Base-by-base conservation (phyloP, 768 basidiomycete species). In the Podaxis pistillaris region DNA sequence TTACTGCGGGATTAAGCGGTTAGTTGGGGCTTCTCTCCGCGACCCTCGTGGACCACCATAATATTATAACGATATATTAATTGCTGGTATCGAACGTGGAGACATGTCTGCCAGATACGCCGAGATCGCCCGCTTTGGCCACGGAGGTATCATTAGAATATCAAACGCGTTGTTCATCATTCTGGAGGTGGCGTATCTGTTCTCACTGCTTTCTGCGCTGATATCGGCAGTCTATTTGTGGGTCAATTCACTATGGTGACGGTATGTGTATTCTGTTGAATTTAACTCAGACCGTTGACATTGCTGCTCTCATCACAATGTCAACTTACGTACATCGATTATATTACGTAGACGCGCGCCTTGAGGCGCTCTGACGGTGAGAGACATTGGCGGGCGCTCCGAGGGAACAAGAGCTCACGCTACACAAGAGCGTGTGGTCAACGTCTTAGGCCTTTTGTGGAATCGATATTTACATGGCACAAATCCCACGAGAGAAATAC, bases 171-270 rank as follows among this genome's bases (percentile, higher is more conserved):
- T 60, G 58, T 60, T 60, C 58, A 60, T 40, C 58, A 60, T 40
- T 60, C 8, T 17, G 58, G 50, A 37, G 47, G 58, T 60, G 58
- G 58, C 58, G 58, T 52, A n/a, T 40, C 58, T 40, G 58, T 60
- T 52, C 56, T 30, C 56, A 57, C 28, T 28, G 41, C 24, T 44
- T 5, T 44, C 28, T 46, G 51, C 51, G 40, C 22, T 53, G 40
- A 60, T 60, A 33, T 17, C 51, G 50, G 59, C 17, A 6, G 40
- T 30, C 26, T 44, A 60, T 60, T 54, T 60, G 24, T 58, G 28
- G 56, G 33, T 22, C 11, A 44, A 13, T 47, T 49, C 22, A n/a
- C 46, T 36, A 47, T 49, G 46, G 33, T 33, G 46, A 49, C 30
- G 17, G 57, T 58, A 58, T 50, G 49, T 28, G 12, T 11, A 13